Percentiles rank a stretch among this genome's conserved stretches.
phyloP scores from a whole-genome alignment of 2,329 filamentous ascomycete genomes.

The Epichloe festucae region DNA sequence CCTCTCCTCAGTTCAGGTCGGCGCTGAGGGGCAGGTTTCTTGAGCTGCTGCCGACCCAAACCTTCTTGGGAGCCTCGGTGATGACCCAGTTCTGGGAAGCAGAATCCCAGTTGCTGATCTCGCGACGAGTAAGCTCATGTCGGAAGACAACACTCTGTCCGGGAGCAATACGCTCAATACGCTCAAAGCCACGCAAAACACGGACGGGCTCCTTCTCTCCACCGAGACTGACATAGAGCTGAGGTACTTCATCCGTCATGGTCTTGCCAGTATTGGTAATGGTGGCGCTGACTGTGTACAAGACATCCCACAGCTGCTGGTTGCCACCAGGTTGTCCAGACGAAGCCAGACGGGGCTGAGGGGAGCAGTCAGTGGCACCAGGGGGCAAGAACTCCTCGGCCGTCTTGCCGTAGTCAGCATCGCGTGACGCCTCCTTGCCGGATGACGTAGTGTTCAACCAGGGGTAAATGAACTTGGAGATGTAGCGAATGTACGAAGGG shows the following conservation, averaged over 20 bases:
- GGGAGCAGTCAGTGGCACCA: constrained; percentile 37
- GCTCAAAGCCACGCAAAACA: constrained; percentile 69
- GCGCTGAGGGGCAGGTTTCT: constrained; percentile 35
- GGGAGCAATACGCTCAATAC: constrained; percentile 52
- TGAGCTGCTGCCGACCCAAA: constrained; percentile 42
- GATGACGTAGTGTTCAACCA: constrained; percentile 56
- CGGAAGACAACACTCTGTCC: constrained; percentile 56
- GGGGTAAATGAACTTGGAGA: constrained; percentile 53
- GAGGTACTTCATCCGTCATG: constrained; percentile 57
- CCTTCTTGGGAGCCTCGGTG: constrained; percentile 36
- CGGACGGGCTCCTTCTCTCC: constrained; percentile 56
- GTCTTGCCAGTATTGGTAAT: constrained; percentile 59
- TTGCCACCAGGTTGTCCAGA: constrained; percentile 50
- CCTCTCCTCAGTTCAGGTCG: not conserved
- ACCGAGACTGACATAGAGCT: constrained; percentile 71
- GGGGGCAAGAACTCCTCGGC: constrained; percentile 48
- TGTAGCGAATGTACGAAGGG: constrained; percentile 41
- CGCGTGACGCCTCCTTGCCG: constrained; percentile 37
- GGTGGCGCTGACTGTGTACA: constrained; percentile 54
- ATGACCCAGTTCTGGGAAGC: constrained; percentile 71
- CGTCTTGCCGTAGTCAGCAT: constrained; percentile 46
- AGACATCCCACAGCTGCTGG: constrained; percentile 49
- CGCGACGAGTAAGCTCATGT: constrained; percentile 60
- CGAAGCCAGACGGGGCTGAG: constrained; percentile 42
- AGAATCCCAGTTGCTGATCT: constrained; percentile 79